Base-by-base conservation (phyloP, 495 filamentous ascomycete species). In the Neurospora sp. region DNA sequence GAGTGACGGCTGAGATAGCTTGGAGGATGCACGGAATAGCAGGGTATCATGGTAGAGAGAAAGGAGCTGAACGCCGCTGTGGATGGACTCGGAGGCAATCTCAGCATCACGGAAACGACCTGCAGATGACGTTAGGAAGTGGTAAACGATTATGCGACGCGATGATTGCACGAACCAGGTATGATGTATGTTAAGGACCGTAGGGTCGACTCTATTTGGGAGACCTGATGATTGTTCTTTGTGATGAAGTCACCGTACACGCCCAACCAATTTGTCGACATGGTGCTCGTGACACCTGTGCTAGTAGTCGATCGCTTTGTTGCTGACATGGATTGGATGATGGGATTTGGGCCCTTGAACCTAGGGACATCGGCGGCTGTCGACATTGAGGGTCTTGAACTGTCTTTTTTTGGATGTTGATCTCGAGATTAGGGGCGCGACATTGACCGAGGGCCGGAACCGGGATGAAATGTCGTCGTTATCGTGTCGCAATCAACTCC, bases 161-260 rank as follows among this genome's bases (percentile, higher is more conserved):
- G 19, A n/a, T 69, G 45, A 31, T 43, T 37, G 19, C n/a, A 72
- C 85, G 70, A 77, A 94, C 92, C 93, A 69, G 96, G 96, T 36
- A 99, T 94, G 77, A 99, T 94, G 80, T 98, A 98, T 28, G 94
- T 96, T 70, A 99, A 84, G 5, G 92, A 95, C 28, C 96, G 89
- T 78, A 99, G 84, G 19, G 93, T 93, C 54, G 92, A 95, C 84
- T 99, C 96, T 72, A 99, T 94, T 80, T 97, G 94, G 17, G 91
- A 90, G 71, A 99, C 93, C 31, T 95, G 92, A 80, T 92, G 90
- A 71, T 93, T 88, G 82, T 99, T 98, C 83, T 94, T 95, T 45
- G 92, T 93, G 84, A 99, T 94, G 82, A 98, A 97, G 73, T 95
- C 90, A 77, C 90, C 90, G 83, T 99, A 99, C 78, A 92, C 87